These are phyloP conservation scores for Litchi chinensis DNA, from an alignment of 345 rosid genomes.

Conservation along the genomic window DNA sequence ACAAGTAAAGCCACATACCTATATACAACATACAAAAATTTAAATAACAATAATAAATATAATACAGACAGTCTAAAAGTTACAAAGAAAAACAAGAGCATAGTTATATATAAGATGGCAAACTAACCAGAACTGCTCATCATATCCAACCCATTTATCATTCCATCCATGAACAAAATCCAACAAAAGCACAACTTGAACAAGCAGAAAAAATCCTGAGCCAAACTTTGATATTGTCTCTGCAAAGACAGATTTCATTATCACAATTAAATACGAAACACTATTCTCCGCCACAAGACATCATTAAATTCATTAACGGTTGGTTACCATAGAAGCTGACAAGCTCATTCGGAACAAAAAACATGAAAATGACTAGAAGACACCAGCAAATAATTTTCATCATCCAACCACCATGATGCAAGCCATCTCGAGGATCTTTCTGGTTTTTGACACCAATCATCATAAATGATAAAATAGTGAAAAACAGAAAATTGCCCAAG, in stretches of 20 bases:
- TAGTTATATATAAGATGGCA: neutral
- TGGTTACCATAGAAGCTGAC: slow-evolving; percentile 82
- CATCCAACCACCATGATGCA: slow-evolving; percentile 99
- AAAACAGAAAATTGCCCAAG: slow-evolving; percentile 92
- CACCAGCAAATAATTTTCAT: slow-evolving; percentile 88
- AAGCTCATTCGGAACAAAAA: slow-evolving; percentile 91
- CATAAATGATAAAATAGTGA: slow-evolving; percentile 68
- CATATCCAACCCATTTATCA: slow-evolving; percentile 97
- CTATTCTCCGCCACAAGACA: too few species aligned
- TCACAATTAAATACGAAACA: too few species aligned
- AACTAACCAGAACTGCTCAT: slow-evolving; percentile 97
- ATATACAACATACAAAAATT: slow-evolving; percentile 4
- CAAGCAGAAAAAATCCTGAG: slow-evolving; percentile 93
- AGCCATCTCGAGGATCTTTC: slow-evolving; percentile 93
- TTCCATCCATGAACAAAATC: slow-evolving; percentile 99
- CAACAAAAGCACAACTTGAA: slow-evolving; percentile 97
- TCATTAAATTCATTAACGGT: too few species aligned
- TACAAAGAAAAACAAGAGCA: neutral
- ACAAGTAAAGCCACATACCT: slow-evolving; percentile 85
- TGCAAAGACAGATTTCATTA: slow-evolving; percentile 28
- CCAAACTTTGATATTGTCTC: slow-evolving; percentile 94
- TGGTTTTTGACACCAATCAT: slow-evolving; percentile 95
- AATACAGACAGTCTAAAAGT: neutral
- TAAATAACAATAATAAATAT: slow-evolving; percentile 15
- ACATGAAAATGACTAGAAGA: slow-evolving; percentile 86